A percentile compares a stretch with the other conserved stretches of the same genome.
These are phyloP conservation scores for Yarrowia divulgata DNA, from an alignment of 805 yeast species.

Conservation along the genomic window DNA sequence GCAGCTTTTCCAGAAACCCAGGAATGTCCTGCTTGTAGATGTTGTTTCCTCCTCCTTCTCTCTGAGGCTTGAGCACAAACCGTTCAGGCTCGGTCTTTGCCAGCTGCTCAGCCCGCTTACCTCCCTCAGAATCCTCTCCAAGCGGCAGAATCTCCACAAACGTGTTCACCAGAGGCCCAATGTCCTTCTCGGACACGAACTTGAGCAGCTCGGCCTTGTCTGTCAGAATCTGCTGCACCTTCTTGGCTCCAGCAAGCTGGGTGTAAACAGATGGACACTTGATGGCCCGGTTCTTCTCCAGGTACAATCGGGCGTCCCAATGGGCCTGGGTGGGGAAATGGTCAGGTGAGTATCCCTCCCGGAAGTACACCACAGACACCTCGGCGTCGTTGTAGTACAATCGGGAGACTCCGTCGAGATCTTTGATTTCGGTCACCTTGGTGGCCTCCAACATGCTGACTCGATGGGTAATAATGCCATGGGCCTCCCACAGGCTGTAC, in stretches of 20 bases:
- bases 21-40: conserved; percentile 89
- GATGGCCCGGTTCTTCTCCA: conserved; percentile 81
- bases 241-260: conserved; percentile 92
- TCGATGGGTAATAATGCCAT: conserved; percentile 69
- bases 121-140: conserved; percentile 67
- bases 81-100: conserved; percentile 73
- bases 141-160: conserved; percentile 90
- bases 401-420: conserved; percentile 49
- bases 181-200: conserved; percentile 53
- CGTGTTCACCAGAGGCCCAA: conserved; percentile 57
- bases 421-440: conserved; percentile 53
- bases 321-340: conserved; percentile 72
- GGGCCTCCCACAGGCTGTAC: conserved; percentile 63
- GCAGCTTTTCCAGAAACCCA: conserved; percentile 62
- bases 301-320: conserved; percentile 77
- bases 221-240: conserved; percentile 88
- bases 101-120: conserved; percentile 65
- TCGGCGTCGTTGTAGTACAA: conserved; percentile 61
- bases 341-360: conserved; percentile 86
- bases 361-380: conserved; percentile 85
- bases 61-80: conserved; percentile 92
- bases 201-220: conserved; percentile 56
- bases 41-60: conserved; percentile 99
- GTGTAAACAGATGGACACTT: conserved; percentile 91
- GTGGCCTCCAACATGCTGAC: conserved; percentile 68